These are phyloP conservation scores for Boletus bicolor DNA, from an alignment of 768 basidiomycete genomes.

Conservation along the genomic window DNA sequence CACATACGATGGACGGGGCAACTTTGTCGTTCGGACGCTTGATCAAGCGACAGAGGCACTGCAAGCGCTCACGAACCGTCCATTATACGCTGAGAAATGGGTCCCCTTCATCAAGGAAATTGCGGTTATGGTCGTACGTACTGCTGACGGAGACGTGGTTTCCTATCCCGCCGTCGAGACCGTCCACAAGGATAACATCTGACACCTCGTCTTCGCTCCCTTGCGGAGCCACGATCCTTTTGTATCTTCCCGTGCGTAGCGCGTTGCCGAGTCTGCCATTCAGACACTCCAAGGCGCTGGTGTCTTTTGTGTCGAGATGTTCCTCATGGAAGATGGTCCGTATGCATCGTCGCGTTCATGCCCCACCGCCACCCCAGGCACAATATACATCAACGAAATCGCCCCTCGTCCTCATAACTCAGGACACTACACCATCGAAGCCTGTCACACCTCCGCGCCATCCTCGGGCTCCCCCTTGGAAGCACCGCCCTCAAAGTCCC, in stretches of 20 bases:
- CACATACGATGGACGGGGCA: slow-evolving; percentile 95
- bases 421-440: slow-evolving; percentile 98
- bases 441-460: slow-evolving; percentile 93
- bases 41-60: slow-evolving; percentile 52
- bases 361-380: slow-evolving; percentile 42
- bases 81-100: slow-evolving; percentile 93
- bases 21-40: slow-evolving; percentile 66
- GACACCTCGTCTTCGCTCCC: slow-evolving; percentile 90
- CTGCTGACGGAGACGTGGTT: slow-evolving; percentile 62
- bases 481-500: slow-evolving; percentile 86
- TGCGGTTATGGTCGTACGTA: slow-evolving; percentile 95
- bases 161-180: slow-evolving; percentile 96
- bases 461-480: slow-evolving; percentile 86
- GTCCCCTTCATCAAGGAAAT: slow-evolving; percentile 86
- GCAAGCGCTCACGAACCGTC: slow-evolving; percentile 54
- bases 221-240: slow-evolving; percentile 57
- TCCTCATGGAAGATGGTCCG: slow-evolving; percentile 81
- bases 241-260: slow-evolving; percentile 58
- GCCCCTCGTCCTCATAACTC: slow-evolving; percentile 99
- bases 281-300: slow-evolving; percentile 82
- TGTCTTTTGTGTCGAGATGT: slow-evolving; percentile 98
- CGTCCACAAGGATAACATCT: slow-evolving; percentile 89
- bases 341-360: slow-evolving; percentile 14
- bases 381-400: slow-evolving; percentile 90
- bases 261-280: slow-evolving; percentile 78